Conservation (phyloP, 177 flowering plant genomes). For the Tripterygium wilfordii region DNA sequence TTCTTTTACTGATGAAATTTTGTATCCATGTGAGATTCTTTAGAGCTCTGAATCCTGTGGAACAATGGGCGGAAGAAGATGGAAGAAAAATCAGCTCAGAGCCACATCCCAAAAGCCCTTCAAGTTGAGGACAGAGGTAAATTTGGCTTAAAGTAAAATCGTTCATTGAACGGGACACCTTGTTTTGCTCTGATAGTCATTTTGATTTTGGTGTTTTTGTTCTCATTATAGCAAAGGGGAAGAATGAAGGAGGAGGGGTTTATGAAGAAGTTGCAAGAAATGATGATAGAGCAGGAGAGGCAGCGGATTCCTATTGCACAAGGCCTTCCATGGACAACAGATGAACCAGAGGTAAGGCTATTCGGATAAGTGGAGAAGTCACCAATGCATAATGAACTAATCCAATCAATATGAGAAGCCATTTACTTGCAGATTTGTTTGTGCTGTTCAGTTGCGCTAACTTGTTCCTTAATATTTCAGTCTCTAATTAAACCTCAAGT, state of each 20-base stretch:
- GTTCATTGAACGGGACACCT: background rate
- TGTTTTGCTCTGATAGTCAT: background rate
- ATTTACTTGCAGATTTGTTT: no score
- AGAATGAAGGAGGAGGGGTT: conserved; percentile 76
- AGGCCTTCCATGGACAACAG: conserved; percentile 99
- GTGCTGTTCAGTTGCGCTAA: background rate
- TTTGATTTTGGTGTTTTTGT: background rate
- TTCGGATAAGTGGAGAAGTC: no score
- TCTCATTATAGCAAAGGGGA: conserved; percentile 70
- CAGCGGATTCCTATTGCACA: conserved; percentile 81
- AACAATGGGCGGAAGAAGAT: conserved; percentile 45
- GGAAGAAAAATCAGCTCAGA: conserved; percentile 62
- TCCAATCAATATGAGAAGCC: no score
- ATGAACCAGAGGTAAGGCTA: conserved; percentile 93
- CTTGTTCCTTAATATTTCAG: conserved; percentile 27
- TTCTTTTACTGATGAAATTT: background rate
- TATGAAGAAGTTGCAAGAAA: conserved; percentile 61
- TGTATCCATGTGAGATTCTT: background rate
- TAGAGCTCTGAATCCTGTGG: conserved; percentile 74
- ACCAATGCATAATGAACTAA: no score
- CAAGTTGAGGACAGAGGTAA: conserved; percentile 88
- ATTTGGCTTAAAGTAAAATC: no score
- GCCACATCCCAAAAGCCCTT: conserved; percentile 76
- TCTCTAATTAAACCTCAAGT: conserved; percentile 74
- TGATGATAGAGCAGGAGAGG: conserved; percentile 69